A percentile compares a stretch with the other conserved stretches of the same genome.
Evolutionary conservation across 2,329 filamentous ascomycete species (phyloP).

Genomic region (Microdochium trichocladiopsis): DNA sequence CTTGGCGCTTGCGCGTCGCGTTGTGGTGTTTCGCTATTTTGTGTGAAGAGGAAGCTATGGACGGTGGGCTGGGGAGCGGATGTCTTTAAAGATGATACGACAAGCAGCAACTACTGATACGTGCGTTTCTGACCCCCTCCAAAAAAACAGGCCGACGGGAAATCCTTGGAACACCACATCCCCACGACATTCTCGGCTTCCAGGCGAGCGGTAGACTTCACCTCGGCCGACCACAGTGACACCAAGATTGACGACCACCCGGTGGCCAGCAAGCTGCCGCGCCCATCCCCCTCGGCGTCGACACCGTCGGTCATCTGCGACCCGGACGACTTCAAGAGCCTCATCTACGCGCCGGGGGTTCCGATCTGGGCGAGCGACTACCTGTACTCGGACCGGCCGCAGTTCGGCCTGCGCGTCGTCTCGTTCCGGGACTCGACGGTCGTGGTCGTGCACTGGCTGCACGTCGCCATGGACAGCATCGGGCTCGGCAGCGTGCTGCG

Average conservation of each 20-base stretch:
- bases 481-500: conserved; percentile 27
- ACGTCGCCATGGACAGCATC: conserved; percentile 32
- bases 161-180: conserved; percentile 32
- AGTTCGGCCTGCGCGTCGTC: conserved; percentile 32
- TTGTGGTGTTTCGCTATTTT: too few species aligned
- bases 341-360: conserved; percentile 9
- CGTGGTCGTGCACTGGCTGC: conserved; percentile 29
- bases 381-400: conserved; percentile 26
- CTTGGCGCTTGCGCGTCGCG: too few species aligned
- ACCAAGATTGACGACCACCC: conserved; percentile 24
- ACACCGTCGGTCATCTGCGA: conserved; percentile 15
- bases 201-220: conserved; percentile 25
- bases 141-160: conserved; percentile 2
- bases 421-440: conserved; percentile 34
- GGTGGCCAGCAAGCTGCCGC: conserved; percentile 21
- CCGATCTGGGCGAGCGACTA: conserved; percentile 26
- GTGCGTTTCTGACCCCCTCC: background rate
- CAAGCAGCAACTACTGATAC: background rate
- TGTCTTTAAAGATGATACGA: too few species aligned
- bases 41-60: too few species aligned
- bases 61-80: too few species aligned
- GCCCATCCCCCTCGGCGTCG: conserved; percentile 2
- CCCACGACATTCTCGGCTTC: conserved; percentile 23
- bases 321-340: conserved; percentile 13
- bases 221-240: conserved; percentile 19